phyloP scores from a whole-genome alignment of 257 asterid genomes.

The Gentiana macrophylla region DNA sequence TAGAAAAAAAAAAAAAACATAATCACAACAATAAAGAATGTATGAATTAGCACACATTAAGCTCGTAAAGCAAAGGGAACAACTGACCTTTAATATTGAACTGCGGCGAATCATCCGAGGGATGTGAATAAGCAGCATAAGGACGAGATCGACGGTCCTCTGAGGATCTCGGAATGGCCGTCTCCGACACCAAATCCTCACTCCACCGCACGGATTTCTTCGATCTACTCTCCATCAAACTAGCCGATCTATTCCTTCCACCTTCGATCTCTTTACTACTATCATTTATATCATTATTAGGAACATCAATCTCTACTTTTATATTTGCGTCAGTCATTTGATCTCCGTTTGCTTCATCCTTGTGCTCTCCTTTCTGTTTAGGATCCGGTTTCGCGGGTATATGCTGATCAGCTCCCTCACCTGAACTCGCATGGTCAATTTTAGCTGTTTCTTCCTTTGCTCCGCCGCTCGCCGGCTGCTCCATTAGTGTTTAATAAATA shows the following conservation, averaged over 20 bases:
- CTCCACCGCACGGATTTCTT: conserved; percentile 87
- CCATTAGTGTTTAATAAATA: conserved; percentile 18
- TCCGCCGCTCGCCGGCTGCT: conserved; percentile 21
- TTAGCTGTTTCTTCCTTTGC: conserved; percentile 25
- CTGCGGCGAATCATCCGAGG: conserved; percentile 38
- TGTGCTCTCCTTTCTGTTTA: conserved; percentile 8
- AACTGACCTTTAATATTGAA: conserved; percentile 65
- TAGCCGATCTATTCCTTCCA: conserved; percentile 17
- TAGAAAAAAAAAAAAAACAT: background rate
- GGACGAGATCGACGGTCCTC: conserved; percentile 55
- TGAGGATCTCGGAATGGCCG: conserved; percentile 37
- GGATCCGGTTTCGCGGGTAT: conserved; percentile 21
- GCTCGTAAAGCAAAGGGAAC: background rate
- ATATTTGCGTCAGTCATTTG: conserved; percentile 14
- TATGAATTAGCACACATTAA: background rate
- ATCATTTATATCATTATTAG: conserved; percentile 15
- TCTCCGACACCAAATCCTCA: conserved; percentile 59
- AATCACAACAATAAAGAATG: background rate
- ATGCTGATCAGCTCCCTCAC: conserved; percentile 29
- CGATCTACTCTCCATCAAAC: conserved; percentile 24
- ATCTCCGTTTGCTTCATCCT: conserved; percentile 8
- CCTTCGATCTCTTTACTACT: conserved; percentile 18
- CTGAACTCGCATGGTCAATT: conserved; percentile 22
- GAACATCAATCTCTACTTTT: conserved; percentile 11
- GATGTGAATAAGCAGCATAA: conserved; percentile 48